Base-by-base conservation (phyloP, 2,329 filamentous ascomycete genomes). In the Phaeosphaeria sp. region DNA sequence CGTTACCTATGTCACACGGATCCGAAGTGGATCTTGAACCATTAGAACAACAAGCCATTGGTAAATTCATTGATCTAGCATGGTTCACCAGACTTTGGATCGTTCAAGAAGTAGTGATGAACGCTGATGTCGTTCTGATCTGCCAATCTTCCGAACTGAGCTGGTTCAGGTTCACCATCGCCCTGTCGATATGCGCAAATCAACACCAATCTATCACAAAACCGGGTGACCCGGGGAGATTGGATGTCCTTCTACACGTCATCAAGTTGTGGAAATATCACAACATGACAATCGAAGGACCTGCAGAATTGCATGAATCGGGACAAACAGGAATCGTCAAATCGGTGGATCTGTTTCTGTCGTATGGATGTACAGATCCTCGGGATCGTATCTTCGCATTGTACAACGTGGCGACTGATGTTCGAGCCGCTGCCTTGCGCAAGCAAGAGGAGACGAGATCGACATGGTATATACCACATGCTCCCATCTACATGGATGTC, bases 11-110 rank as follows among this genome's bases (percentile, higher is more conserved):
- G n/a, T n/a, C n/a, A n/a, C n/a, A n/a, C n/a, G n/a, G n/a, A n/a
- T n/a, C n/a, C n/a, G n/a, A n/a, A n/a, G n/a, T n/a, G n/a, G n/a
- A n/a, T n/a, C n/a, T n/a, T 30, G 25, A 30, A 45, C n/a, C 11
- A 39, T 18, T 3, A 25, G 22, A 15, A 6, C 25, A 33, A 39
- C 25, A 21, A 33, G 47, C 6, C 13, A 25, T 42, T 22, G 13
- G 27, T 47, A 11, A 15, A 22, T 46, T 53, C 15, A 8, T 53
- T 6, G 3, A 22, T 8, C 40, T 53, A 3, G 22, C 50, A 8
- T 56, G 53, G 50, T 63, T 63, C 24, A 42, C 18, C 18, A 42
- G 60, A 13, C 20, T 57, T 25, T 60, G 57, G 60, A 57, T 57
- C 2, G 49, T 63, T 9, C 60, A 60, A 22, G 56, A 63, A 39